phyloP scores from a whole-genome alignment of 2,329 filamentous ascomycete genomes.

The Xylariaceae sp. region DNA sequence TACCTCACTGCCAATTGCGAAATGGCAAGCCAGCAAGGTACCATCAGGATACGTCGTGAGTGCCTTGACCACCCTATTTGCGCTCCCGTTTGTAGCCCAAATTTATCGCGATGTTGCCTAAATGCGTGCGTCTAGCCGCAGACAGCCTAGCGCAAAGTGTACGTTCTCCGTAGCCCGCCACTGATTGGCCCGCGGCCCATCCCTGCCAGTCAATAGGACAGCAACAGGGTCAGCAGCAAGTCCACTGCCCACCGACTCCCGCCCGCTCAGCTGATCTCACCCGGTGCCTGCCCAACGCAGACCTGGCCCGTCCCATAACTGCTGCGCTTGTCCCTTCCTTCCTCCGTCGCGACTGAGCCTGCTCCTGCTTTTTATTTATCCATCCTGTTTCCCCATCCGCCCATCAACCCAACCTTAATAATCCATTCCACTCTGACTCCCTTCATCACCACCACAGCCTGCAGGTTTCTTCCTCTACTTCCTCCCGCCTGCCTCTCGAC shows the following conservation, averaged over 20 bases:
- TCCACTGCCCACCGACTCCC: constrained; percentile 3
- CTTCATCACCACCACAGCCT: neutral
- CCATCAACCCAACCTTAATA: constrained; percentile 8
- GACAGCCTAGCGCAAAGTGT: neutral
- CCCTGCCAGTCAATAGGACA: constrained; percentile 4
- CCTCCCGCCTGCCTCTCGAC: constrained; percentile 19
- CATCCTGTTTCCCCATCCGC: neutral
- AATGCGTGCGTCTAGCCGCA: neutral
- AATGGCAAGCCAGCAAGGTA: neutral
- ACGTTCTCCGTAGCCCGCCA: neutral
- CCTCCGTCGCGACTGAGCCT: neutral
- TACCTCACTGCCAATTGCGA: too few species aligned
- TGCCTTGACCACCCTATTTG: too few species aligned
- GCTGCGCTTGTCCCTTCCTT: constrained; percentile 4
- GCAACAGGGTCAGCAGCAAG: neutral
- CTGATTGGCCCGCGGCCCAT: constrained; percentile 8
- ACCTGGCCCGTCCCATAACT: neutral
- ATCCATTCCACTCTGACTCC: neutral
- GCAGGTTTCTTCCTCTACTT: constrained; percentile 12
- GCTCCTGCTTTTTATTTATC: constrained; percentile 1
- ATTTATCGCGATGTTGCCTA: neutral
- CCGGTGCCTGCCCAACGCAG: neutral
- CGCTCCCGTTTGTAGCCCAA: neutral
- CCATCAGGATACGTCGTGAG: neutral
- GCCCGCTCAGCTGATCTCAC: neutral